Conservation (phyloP, 2,329 filamentous ascomycete genomes). For the Xylaria sp. region DNA sequence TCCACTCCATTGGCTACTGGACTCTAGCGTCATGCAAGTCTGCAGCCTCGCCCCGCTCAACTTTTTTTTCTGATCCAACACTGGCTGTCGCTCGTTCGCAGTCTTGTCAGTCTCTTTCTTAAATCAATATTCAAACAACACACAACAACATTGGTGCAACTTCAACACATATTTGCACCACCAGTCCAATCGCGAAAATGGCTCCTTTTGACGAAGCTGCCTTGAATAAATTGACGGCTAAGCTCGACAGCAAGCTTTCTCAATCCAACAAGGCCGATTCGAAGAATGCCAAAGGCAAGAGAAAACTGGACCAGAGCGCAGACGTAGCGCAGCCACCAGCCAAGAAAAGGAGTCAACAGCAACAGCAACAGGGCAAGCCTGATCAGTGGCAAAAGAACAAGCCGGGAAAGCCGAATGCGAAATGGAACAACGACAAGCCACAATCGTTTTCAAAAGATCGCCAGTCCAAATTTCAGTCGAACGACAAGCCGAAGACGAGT, state of each 20-base stretch:
- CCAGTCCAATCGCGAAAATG: conserved; percentile 17
- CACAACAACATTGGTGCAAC: neutral
- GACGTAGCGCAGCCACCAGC: conserved; percentile 23
- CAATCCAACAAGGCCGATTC: conserved; percentile 31
- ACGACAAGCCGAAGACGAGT: neutral
- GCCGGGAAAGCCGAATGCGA: conserved; percentile 28
- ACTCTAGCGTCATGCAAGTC: neutral
- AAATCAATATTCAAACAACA: too few species aligned
- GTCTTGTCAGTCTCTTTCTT: neutral
- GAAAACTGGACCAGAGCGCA: conserved; percentile 40
- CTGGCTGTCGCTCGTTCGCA: conserved; percentile 13
- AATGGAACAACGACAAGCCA: conserved; percentile 17
- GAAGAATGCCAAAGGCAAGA: conserved; percentile 30
- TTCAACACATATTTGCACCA: neutral
- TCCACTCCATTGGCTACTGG: conserved; percentile 7
- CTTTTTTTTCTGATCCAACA: conserved; percentile 22
- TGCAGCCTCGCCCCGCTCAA: conserved; percentile 27
- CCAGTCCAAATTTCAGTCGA: conserved; percentile 12
- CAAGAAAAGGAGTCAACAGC: conserved; percentile 25
- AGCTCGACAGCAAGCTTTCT: conserved; percentile 50
- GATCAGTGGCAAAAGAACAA: conserved; percentile 8
- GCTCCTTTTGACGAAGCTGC: conserved; percentile 46
- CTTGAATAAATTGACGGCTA: conserved; percentile 49
- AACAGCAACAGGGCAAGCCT: conserved; percentile 11
- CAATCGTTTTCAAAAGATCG: conserved; percentile 14